Evolutionary conservation across 1,284 basidiomycete species (phyloP), one percentile per base, ranked within the genome.

Genomic region (Marasmius tenuissimus): DNA sequence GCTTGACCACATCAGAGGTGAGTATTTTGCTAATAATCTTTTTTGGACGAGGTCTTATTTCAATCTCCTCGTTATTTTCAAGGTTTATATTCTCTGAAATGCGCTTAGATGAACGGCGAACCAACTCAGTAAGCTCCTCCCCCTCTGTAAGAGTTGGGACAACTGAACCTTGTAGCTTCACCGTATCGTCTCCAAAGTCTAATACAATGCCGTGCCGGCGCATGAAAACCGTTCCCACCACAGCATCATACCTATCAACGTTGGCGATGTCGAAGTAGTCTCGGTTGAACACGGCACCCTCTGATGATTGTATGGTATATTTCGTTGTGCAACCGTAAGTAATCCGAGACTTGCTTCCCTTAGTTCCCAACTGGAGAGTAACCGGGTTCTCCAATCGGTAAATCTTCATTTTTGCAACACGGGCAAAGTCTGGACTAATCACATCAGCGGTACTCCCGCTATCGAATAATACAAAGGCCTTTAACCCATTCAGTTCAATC

Each of bases 401-500:
- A 2, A 40, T 11, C 3, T 59, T 22, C 0, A 66, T 42, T 0
- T 63, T 47, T 0, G 65, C 47, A 2, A 67, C 57, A 1, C 55
- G 38, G 3, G 65, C 65, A n/a, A n/a, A n/a, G n/a, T n/a, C n/a
- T n/a, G n/a, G n/a, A n/a, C n/a, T n/a, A n/a, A n/a, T n/a, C n/a
- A n/a, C n/a, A n/a, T 69, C 67, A 1, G 65, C 64, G 0, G 68
- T 71, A 34, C 69, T 68, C 2, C 70, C 70, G 12, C 64, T 63
- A 40, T 72, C 67, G 27, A 72, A 67, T 34, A 72, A 59, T 0
- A 62, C 56, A 3, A 63, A 65, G 0, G 66, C 68, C 3, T 58
- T 12, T 0, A 66, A 4, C 0, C 69, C 67, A 39, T 68, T 69
- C 16, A 71, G 35, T 20, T 38, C 50, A 1, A 65, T 18, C 12